These are phyloP conservation scores for Nemania serpens DNA, from an alignment of 2,329 filamentous ascomycete genomes.

Conservation along the genomic window DNA sequence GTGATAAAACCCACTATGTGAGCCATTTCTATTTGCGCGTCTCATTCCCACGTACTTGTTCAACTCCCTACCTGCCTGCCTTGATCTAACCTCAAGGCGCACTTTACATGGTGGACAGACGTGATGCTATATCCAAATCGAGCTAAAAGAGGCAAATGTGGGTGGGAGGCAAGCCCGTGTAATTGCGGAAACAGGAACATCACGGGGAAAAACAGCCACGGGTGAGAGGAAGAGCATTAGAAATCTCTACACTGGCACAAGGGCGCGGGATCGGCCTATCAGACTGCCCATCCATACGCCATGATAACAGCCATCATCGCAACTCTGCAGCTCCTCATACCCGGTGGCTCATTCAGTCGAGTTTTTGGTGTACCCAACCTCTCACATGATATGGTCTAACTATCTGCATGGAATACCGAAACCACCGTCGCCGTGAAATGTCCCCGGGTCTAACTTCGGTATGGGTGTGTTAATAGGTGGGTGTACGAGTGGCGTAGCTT, in stretches of 20 bases:
- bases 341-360: not conserved
- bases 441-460: too few species aligned
- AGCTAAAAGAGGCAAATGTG: not conserved
- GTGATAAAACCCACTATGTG: too few species aligned
- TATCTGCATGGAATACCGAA: too few species aligned
- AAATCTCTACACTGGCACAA: slow-evolving; percentile 42
- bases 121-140: too few species aligned
- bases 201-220: not conserved
- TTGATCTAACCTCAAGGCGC: too few species aligned
- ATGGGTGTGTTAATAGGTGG: slow-evolving; percentile 12
- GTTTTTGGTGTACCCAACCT: slow-evolving; percentile 12
- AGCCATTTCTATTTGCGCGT: too few species aligned
- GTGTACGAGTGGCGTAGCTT: slow-evolving; percentile 35
- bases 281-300: slow-evolving; percentile 9
- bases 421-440: too few species aligned
- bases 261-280: slow-evolving; percentile 25
- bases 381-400: slow-evolving; percentile 2
- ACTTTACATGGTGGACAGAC: too few species aligned
- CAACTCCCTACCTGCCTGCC: too few species aligned
- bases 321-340: slow-evolving; percentile 7
- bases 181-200: not conserved
- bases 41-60: too few species aligned
- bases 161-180: not conserved
- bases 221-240: not conserved
- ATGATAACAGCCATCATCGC: slow-evolving; percentile 11